A percentile compares a stretch with the other conserved stretches of the same genome.
Evolutionary conservation across 441 rosid genomes (phyloP).

Genomic region (Cnidoscolus chayamansa): DNA sequence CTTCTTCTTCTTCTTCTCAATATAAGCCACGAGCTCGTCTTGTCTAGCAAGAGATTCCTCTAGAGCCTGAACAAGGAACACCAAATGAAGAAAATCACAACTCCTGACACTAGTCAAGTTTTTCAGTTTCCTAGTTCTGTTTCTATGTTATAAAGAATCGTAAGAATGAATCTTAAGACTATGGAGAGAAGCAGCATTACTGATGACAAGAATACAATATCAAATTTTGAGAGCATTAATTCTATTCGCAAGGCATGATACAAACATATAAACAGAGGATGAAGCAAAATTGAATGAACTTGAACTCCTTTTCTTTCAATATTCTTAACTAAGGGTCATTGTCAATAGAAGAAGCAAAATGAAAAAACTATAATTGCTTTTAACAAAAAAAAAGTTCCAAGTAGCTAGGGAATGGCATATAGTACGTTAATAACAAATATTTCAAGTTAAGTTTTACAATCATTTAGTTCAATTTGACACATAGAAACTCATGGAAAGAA

Average conservation of each 20-base stretch:
- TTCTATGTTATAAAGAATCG: background rate
- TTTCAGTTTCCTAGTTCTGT: background rate
- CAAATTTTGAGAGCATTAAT: no score
- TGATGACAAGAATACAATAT: no score
- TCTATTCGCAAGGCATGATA: no score
- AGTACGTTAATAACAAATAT: background rate
- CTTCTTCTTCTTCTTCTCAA: conserved; percentile 81
- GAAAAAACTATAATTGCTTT: no score
- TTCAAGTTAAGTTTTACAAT: background rate
- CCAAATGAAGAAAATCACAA: background rate
- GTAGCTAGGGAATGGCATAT: no score
- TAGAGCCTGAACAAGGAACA: conserved; percentile 49
- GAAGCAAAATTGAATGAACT: background rate
- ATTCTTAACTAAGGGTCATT: no score
- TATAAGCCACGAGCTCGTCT: conserved; percentile 62
- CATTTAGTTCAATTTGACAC: background rate
- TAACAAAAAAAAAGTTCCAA: background rate
- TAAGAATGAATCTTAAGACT: background rate
- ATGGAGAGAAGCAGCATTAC: background rate
- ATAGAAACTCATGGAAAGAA: background rate
- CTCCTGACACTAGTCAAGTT: background rate
- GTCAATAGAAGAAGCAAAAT: no score
- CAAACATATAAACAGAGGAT: no score
- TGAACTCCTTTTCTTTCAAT: background rate
- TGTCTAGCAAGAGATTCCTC: conserved; percentile 65